Percentiles rank a stretch among this genome's conserved stretches.
Conservation (phyloP, 1,284 basidiomycete genomes). For the Agroathelia rolfsii region DNA sequence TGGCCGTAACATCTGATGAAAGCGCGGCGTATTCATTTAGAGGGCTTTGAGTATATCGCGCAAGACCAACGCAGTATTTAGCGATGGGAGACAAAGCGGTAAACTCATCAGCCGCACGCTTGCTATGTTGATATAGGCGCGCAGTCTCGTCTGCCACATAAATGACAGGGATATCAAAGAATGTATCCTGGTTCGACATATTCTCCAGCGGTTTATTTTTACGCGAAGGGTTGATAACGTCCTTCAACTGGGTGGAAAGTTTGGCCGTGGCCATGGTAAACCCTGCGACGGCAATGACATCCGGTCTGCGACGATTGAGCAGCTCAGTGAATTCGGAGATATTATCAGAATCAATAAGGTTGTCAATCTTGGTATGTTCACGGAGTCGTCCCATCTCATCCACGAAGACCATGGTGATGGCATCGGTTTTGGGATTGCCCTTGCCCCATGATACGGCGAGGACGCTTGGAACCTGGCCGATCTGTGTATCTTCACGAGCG, state of each 20-base stretch:
- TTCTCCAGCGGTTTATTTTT: slow-evolving; percentile 16
- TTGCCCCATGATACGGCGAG: slow-evolving; percentile 92
- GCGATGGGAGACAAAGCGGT: slow-evolving; percentile 70
- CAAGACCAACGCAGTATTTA: slow-evolving; percentile 93
- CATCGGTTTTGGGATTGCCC: slow-evolving; percentile 88
- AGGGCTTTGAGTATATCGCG: slow-evolving; percentile 90
- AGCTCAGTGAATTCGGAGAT: slow-evolving; percentile 75
- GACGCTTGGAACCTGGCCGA: slow-evolving; percentile 74
- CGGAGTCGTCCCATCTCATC: slow-evolving; percentile 85
- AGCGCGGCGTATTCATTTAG: slow-evolving; percentile 89
- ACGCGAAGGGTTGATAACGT: slow-evolving; percentile 32
- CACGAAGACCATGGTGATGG: slow-evolving; percentile 77
- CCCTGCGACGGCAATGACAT: slow-evolving; percentile 86
- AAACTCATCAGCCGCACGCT: slow-evolving; percentile 81
- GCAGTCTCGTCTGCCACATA: slow-evolving; percentile 91
- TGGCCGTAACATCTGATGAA: slow-evolving; percentile 71
- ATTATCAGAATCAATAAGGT: slow-evolving; percentile 61
- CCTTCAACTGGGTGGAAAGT: slow-evolving; percentile 58
- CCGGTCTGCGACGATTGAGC: slow-evolving; percentile 73
- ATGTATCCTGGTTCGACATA: too few species aligned
- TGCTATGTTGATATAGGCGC: slow-evolving; percentile 87
- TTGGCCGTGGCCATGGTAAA: slow-evolving; percentile 77
- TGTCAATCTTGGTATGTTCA: slow-evolving; percentile 84
- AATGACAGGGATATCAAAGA: slow-evolving; percentile 63
- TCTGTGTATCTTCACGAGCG: slow-evolving; percentile 46